These are phyloP conservation scores for Curvularia sp. DNA, from an alignment of 2,329 filamentous ascomycete species.

Conservation along the genomic window DNA sequence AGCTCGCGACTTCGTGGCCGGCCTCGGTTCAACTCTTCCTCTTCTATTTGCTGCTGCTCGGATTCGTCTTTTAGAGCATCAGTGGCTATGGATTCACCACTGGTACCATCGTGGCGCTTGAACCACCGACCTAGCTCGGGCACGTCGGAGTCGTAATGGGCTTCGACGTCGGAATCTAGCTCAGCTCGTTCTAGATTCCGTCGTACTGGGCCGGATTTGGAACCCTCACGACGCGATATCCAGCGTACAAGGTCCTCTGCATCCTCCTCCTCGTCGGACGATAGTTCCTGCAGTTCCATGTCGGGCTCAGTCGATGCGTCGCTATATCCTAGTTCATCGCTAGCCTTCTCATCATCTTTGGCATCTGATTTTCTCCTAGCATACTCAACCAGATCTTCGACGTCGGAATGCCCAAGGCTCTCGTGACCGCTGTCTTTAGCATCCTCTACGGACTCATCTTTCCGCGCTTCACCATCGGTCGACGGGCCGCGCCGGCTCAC, in stretches of 20 bases:
- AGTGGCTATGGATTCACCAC: constrained; percentile 29
- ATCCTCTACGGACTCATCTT: constrained; percentile 5
- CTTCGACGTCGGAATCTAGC: constrained; percentile 17
- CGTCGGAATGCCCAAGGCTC: constrained; percentile 41
- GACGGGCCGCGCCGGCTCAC: constrained; percentile 41
- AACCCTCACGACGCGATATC: constrained; percentile 33
- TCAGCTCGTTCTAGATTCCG: constrained; percentile 14
- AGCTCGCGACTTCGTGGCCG: constrained; percentile 21
- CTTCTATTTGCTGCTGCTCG: neutral
- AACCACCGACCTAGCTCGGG: constrained; percentile 33
- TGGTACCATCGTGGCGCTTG: constrained; percentile 32
- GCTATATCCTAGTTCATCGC: constrained; percentile 25
- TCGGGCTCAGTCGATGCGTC: constrained; percentile 43
- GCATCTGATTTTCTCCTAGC: constrained; percentile 30
- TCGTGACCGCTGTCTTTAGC: constrained; percentile 36
- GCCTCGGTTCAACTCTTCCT: constrained; percentile 16
- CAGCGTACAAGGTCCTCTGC: constrained; percentile 36
- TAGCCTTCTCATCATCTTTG: neutral
- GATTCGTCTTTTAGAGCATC: constrained; percentile 10
- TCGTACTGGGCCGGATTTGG: constrained; percentile 31
- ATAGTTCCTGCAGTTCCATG: constrained; percentile 24
- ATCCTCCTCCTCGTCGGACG: constrained; percentile 28
- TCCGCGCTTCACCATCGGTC: constrained; percentile 36
- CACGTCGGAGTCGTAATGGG: constrained; percentile 32
- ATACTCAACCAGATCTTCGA: constrained; percentile 42